Percentiles rank a stretch among this genome's conserved stretches.
phyloP scores from a whole-genome alignment of 257 asterid genomes.

The Gardenia jasminoides region DNA sequence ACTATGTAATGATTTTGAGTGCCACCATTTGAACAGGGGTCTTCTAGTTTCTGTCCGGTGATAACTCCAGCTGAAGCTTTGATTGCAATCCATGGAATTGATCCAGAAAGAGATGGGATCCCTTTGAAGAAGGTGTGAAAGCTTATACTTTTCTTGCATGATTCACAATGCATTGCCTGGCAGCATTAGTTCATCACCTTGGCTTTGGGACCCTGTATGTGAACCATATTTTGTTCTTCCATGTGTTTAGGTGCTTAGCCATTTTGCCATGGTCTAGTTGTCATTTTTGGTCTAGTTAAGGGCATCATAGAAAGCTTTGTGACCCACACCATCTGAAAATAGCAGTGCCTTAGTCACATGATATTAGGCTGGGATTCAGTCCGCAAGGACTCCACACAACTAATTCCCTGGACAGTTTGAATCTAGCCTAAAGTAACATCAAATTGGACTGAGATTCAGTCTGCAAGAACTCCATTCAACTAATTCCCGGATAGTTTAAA shows the following conservation, averaged over 20 bases:
- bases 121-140: slow-evolving; percentile 79
- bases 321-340: neutral
- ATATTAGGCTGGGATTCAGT: neutral
- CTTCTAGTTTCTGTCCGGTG: slow-evolving; percentile 55
- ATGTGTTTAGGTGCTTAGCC: neutral
- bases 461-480: neutral
- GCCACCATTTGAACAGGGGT: slow-evolving; percentile 48
- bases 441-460: neutral
- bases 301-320: neutral
- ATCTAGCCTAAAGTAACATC: neutral
- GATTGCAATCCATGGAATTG: slow-evolving; percentile 90
- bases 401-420: neutral
- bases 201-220: neutral
- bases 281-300: neutral
- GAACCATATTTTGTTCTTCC: neutral
- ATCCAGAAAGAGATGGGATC: slow-evolving; percentile 87
- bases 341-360: neutral
- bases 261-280: neutral
- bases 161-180: neutral
- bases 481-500: neutral
- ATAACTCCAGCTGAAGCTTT: slow-evolving; percentile 94
- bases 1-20: neutral
- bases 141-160: neutral
- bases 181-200: neutral
- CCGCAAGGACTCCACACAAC: neutral